These are phyloP conservation scores for Phaffomyces thermotolerans DNA, from an alignment of 805 yeast species.

Conservation along the genomic window DNA sequence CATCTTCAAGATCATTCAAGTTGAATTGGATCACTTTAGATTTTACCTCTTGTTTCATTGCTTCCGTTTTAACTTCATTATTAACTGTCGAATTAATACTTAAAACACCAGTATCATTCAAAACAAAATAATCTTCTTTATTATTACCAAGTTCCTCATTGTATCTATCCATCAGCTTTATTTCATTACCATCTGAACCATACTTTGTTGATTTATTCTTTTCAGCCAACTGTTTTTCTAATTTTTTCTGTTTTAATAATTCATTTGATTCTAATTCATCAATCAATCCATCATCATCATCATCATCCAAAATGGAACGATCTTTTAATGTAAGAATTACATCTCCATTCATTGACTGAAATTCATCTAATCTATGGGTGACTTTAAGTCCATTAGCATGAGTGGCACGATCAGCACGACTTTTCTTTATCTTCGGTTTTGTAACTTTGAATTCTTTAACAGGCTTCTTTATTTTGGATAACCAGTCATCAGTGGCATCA, in stretches of 20 bases:
- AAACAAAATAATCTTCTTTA: slow-evolving; percentile 11
- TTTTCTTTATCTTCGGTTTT: not conserved
- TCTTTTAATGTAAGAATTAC: slow-evolving; percentile 21
- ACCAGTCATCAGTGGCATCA: slow-evolving; percentile 16
- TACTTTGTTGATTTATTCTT: slow-evolving; percentile 9
- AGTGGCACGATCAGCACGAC: not conserved
- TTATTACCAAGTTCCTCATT: slow-evolving; percentile 10
- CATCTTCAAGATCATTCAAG: slow-evolving; percentile 9
- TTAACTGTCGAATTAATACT: too few species aligned
- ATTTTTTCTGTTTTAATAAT: slow-evolving; percentile 11
- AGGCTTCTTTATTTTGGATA: slow-evolving; percentile 11
- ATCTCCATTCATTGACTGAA: slow-evolving; percentile 7
- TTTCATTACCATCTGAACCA: slow-evolving; percentile 12
- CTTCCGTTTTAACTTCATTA: not conserved
- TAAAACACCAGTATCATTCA: slow-evolving; percentile 5
- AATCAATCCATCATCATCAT: slow-evolving; percentile 16
- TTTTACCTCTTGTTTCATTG: not conserved
- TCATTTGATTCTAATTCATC: slow-evolving; percentile 20
- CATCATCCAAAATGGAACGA: slow-evolving; percentile 14
- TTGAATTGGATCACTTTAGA: slow-evolving; percentile 8
- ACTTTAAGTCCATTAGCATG: slow-evolving; percentile 13
- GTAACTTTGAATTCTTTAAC: not conserved
- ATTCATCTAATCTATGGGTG: slow-evolving; percentile 13
- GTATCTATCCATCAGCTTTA: slow-evolving; percentile 11
- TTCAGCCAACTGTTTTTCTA: slow-evolving; percentile 11